phyloP scores from a whole-genome alignment of 129 eudicot species.

The Rutidosis leptorrhynchoides region DNA sequence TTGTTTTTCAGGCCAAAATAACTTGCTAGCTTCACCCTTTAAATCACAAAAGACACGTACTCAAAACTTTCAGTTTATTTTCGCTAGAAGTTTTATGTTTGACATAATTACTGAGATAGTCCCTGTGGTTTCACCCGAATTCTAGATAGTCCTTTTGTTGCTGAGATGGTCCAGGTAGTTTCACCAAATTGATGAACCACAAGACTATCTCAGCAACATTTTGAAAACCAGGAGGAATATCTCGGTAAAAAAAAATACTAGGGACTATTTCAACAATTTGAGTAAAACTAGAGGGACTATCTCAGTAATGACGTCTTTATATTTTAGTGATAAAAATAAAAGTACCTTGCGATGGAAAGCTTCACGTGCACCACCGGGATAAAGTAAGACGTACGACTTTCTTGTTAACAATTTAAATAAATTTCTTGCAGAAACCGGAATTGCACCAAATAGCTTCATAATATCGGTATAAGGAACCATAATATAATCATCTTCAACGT shows the following conservation, averaged over 20 bases:
- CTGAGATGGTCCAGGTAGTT: too few species aligned
- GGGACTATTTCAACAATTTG: too few species aligned
- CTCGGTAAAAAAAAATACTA: too few species aligned
- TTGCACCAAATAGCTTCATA: conserved; percentile 25
- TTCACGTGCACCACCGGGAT: conserved; percentile 36
- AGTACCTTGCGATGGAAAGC: conserved; percentile 33
- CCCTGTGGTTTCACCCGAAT: too few species aligned
- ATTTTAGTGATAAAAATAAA: background rate
- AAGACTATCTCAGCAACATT: too few species aligned
- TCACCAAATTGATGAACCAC: too few species aligned
- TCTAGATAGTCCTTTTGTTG: too few species aligned
- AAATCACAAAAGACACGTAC: background rate
- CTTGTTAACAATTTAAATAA: conserved; percentile 27
- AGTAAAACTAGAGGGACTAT: too few species aligned
- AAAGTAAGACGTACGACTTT: conserved; percentile 30
- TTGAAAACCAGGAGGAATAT: too few species aligned
- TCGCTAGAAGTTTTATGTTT: background rate
- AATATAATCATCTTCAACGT: conserved; percentile 21
- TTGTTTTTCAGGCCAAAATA: conserved; percentile 40
- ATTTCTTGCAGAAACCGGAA: conserved; percentile 37
- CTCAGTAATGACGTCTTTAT: too few species aligned
- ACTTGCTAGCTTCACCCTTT: conserved; percentile 31
- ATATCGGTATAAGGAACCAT: conserved; percentile 25
- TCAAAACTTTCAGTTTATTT: background rate
- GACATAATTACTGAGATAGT: too few species aligned